Evolutionary conservation across 2,329 filamentous ascomycete species (phyloP).

Genomic region (Didymella lethalis): DNA sequence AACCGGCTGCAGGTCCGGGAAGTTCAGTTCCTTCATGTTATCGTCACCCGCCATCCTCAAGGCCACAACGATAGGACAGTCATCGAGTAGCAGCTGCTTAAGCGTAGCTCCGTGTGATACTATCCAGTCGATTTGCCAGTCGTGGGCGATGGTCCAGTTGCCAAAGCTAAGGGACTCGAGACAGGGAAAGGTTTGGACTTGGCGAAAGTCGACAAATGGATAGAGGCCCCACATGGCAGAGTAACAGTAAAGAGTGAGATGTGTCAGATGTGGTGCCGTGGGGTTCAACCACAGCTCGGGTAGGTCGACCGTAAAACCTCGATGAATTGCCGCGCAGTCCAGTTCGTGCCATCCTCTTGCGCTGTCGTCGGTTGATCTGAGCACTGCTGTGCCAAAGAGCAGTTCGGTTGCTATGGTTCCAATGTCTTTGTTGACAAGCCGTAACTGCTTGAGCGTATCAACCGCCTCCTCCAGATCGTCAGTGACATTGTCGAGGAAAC

Average conservation of each 20-base stretch:
- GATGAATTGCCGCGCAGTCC: constrained; percentile 14
- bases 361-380: not conserved
- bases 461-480: not conserved
- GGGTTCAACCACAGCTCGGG: constrained; percentile 33
- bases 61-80: constrained; percentile 49
- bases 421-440: not conserved
- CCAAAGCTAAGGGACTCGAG: constrained; percentile 53
- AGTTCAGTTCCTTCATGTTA: not conserved
- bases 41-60: constrained; percentile 9
- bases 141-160: constrained; percentile 54
- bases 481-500: not conserved
- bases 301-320: constrained; percentile 31
- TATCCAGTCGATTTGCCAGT: constrained; percentile 59
- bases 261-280: constrained; percentile 3
- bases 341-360: constrained; percentile 10
- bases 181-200: constrained; percentile 48
- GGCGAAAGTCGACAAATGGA: constrained; percentile 49
- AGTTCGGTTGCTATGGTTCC: not conserved
- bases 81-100: constrained; percentile 54
- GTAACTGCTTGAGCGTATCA: not conserved
- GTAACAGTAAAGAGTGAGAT: constrained; percentile 50
- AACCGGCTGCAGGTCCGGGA: not conserved
- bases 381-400: not conserved
- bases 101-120: constrained; percentile 51
- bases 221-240: constrained; percentile 51